Evolutionary conservation across 306 rosid species (phyloP).

Genomic region (Rosa rugosa): DNA sequence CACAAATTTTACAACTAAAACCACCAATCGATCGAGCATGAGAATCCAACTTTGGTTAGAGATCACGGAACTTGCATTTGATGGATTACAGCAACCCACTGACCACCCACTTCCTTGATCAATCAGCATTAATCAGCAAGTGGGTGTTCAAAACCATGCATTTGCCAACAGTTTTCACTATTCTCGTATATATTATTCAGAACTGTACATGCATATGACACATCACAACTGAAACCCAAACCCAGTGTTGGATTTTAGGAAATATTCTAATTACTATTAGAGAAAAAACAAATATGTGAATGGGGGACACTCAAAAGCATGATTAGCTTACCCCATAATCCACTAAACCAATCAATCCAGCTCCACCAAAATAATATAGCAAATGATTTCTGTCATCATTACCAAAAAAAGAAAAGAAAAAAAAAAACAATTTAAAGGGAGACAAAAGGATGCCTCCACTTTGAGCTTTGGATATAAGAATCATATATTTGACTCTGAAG

Average conservation of each 20-base stretch:
- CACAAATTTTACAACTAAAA: constrained; percentile 1
- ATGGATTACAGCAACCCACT: neutral
- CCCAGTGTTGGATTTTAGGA: neutral
- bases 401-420: neutral
- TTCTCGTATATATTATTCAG: neutral
- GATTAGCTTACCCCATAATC: neutral
- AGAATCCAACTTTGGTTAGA: neutral
- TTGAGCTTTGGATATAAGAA: neutral
- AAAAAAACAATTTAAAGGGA: neutral
- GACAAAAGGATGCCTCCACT: neutral
- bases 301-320: constrained; percentile 2
- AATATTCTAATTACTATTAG: neutral
- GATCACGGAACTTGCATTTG: constrained; percentile 4
- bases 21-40: neutral
- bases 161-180: neutral
- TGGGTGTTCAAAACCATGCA: neutral
- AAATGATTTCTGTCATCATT: neutral
- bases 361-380: constrained; percentile 2
- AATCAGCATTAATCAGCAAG: neutral
- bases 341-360: neutral
- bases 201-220: neutral
- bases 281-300: neutral
- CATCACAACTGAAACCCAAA: neutral
- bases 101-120: neutral
- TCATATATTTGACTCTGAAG: neutral